These are phyloP conservation scores for Sarocladium oryzae DNA, from an alignment of 2,329 filamentous ascomycete genomes.

Conservation along the genomic window DNA sequence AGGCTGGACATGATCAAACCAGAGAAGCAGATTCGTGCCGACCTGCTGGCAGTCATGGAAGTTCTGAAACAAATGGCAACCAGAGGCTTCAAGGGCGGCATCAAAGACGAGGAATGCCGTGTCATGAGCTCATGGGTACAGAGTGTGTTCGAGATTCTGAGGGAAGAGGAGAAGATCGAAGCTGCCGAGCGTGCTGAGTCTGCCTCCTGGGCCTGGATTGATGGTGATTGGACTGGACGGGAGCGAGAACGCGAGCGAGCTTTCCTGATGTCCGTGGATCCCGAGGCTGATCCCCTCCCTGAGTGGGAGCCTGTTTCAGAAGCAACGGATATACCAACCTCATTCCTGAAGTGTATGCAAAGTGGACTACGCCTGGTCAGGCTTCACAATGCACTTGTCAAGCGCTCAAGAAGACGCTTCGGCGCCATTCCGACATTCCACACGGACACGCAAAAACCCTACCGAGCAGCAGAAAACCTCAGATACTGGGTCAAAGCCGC, in stretches of 20 bases:
- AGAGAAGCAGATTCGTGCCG: slow-evolving; percentile 76
- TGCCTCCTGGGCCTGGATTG: slow-evolving; percentile 74
- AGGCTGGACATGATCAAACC: slow-evolving; percentile 80
- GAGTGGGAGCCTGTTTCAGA: slow-evolving; percentile 51
- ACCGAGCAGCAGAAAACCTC: slow-evolving; percentile 87
- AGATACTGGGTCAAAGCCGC: slow-evolving; percentile 95
- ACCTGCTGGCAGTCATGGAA: slow-evolving; percentile 81
- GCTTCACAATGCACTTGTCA: slow-evolving; percentile 84
- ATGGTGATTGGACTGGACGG: slow-evolving; percentile 65
- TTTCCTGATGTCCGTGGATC: slow-evolving; percentile 73
- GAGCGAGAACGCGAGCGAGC: slow-evolving; percentile 74
- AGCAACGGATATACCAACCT: slow-evolving; percentile 51
- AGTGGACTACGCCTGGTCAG: slow-evolving; percentile 77
- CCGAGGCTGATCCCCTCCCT: slow-evolving; percentile 54
- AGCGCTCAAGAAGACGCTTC: slow-evolving; percentile 78
- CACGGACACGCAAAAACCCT: slow-evolving; percentile 89
- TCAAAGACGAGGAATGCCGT: slow-evolving; percentile 70
- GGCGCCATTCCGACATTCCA: slow-evolving; percentile 85
- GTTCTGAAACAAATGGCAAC: slow-evolving; percentile 87
- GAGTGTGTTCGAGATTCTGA: slow-evolving; percentile 69
- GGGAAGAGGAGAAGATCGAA: slow-evolving; percentile 71
- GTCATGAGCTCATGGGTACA: slow-evolving; percentile 74
- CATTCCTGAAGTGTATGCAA: slow-evolving; percentile 67
- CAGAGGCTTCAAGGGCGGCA: slow-evolving; percentile 76
- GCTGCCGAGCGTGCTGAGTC: slow-evolving; percentile 63